A percentile compares a stretch with the other conserved stretches of the same genome.
Conservation (phyloP, 202 grass and related monocot species). For the Setaria viridis region DNA sequence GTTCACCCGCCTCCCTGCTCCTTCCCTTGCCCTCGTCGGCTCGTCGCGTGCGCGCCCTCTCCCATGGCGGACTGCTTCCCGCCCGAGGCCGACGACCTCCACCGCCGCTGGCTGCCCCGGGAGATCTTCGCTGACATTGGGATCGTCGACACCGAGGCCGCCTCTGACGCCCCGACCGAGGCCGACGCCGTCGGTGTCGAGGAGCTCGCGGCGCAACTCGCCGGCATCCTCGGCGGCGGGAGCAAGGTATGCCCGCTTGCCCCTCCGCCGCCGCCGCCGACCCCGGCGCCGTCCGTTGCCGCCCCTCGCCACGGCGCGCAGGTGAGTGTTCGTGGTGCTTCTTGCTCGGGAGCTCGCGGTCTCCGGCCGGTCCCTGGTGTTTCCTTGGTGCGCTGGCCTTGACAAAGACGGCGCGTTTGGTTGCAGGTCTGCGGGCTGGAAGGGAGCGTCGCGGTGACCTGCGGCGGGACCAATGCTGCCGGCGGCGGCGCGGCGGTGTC, state of each 20-base stretch:
- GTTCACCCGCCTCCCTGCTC: not conserved
- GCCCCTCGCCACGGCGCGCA: not conserved
- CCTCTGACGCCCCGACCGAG: not conserved
- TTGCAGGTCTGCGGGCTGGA: constrained; percentile 44
- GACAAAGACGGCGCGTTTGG: not conserved
- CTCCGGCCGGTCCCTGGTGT: not conserved
- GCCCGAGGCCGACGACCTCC: constrained; percentile 43
- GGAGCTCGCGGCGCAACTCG: constrained; percentile 49
- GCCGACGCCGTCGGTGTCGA: constrained; percentile 31
- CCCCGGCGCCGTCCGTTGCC: not conserved
- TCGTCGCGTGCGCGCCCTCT: not conserved
- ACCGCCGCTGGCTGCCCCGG: constrained; percentile 56
- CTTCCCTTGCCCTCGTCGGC: not conserved
- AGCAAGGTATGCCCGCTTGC: not conserved
- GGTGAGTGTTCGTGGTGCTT: constrained; percentile 6
- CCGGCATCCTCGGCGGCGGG: constrained; percentile 27
- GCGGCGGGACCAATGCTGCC: not conserved
- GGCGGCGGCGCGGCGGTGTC: not conserved
- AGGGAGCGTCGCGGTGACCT: not conserved
- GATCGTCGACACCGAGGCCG: constrained; percentile 6
- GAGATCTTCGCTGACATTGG: constrained; percentile 64
- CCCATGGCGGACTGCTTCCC: constrained; percentile 47
- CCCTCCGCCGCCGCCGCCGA: constrained; percentile 9
- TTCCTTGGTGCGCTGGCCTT: not conserved
- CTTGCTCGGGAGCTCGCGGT: not conserved